Evolutionary conservation across 805 yeast species (phyloP).

Genomic region (Myxozyma vanderwaltii): DNA sequence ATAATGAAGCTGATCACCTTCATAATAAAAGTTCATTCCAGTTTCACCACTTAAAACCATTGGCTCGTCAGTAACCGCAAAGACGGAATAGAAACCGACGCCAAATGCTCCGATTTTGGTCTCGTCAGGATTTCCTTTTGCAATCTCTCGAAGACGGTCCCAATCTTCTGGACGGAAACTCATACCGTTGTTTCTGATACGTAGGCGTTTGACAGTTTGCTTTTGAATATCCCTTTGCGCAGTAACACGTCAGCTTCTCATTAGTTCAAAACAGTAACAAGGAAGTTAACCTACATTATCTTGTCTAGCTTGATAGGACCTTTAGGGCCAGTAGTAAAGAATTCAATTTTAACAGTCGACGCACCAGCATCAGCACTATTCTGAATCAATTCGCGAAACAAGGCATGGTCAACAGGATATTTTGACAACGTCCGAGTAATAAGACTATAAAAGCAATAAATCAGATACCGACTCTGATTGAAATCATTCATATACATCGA

Average conservation of each 20-base stretch:
- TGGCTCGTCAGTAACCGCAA: constrained; percentile 82
- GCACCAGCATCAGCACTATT: constrained; percentile 49
- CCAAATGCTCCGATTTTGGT: constrained; percentile 50
- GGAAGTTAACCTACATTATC: constrained; percentile 19
- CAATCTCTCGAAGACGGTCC: constrained; percentile 46
- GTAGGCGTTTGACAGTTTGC: constrained; percentile 37
- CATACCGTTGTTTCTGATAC: constrained; percentile 44
- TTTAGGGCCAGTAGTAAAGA: constrained; percentile 32
- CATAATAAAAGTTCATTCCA: constrained; percentile 44
- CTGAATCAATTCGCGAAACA: constrained; percentile 46
- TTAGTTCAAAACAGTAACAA: not conserved
- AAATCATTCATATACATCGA: not conserved
- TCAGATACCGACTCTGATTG: not conserved
- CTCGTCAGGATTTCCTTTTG: constrained; percentile 49
- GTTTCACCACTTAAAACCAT: constrained; percentile 53
- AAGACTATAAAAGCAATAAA: constrained; percentile 32
- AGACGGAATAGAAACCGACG: constrained; percentile 65
- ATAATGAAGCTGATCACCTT: constrained; percentile 45
- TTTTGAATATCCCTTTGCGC: constrained; percentile 25
- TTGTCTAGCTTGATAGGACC: constrained; percentile 26
- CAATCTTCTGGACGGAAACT: constrained; percentile 45
- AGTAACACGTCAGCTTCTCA: not conserved
- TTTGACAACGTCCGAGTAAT: constrained; percentile 48
- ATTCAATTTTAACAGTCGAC: constrained; percentile 40
- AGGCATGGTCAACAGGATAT: constrained; percentile 48